Evolutionary conservation across 805 yeast species (phyloP).

Genomic region (Hanseniaspora singularis): DNA sequence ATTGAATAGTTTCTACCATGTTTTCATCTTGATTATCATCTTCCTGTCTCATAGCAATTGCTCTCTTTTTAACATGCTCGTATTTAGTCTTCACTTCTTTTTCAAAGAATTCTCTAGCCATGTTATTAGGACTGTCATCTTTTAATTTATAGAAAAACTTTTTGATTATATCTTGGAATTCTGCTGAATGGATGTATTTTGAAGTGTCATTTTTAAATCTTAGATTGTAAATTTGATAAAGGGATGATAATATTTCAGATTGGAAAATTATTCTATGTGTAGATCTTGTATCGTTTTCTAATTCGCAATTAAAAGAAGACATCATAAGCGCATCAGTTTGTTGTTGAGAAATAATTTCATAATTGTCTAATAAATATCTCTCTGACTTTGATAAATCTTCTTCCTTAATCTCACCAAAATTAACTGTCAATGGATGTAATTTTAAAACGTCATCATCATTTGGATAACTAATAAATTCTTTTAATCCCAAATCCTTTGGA

Average conservation of each 20-base stretch:
- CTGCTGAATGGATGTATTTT: slow-evolving; percentile 25
- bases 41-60: slow-evolving; percentile 52
- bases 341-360: slow-evolving; percentile 60
- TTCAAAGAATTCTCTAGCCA: slow-evolving; percentile 57
- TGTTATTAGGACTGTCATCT: slow-evolving; percentile 30
- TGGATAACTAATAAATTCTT: slow-evolving; percentile 25
- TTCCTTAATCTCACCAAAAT: slow-evolving; percentile 47
- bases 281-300: slow-evolving; percentile 42
- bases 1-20: slow-evolving; percentile 73
- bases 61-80: slow-evolving; percentile 63
- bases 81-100: slow-evolving; percentile 66
- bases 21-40: slow-evolving; percentile 29
- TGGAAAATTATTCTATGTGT: slow-evolving; percentile 67
- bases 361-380: slow-evolving; percentile 43
- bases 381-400: slow-evolving; percentile 40
- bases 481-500: slow-evolving; percentile 14
- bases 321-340: slow-evolving; percentile 87
- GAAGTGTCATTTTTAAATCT: slow-evolving; percentile 24
- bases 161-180: slow-evolving; percentile 39
- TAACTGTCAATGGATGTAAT: slow-evolving; percentile 50
- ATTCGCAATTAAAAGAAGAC: slow-evolving; percentile 79
- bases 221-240: slow-evolving; percentile 33
- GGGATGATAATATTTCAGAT: slow-evolving; percentile 66
- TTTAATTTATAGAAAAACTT: slow-evolving; percentile 56
- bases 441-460: slow-evolving; percentile 38